Base-by-base conservation (phyloP, 2,329 filamentous ascomycete species). In the Aspergillus neotritici region DNA sequence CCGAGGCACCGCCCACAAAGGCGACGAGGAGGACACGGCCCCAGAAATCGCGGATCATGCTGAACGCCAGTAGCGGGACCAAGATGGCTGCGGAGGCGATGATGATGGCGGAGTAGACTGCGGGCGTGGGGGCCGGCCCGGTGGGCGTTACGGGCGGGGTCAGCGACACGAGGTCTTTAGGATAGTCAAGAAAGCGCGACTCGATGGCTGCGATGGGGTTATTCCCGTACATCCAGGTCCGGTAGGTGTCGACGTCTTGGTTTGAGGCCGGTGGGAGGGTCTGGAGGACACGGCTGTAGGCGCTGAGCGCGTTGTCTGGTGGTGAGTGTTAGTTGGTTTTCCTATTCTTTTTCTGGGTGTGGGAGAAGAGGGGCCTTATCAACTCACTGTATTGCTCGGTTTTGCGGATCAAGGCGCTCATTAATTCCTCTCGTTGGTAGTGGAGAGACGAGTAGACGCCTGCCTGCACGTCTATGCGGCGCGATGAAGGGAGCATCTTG, bases 381-480 rank as follows among this genome's bases (percentile, higher is more conserved):
- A 49, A 57, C 73, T 64, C 64, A 80, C 77, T 80, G 53, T 83
- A 83, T 58, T 82, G 78, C 43, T 78, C 75, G 10, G 78, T 70
- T 55, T 82, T 82, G 29, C 74, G 63, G 41, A 75, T 77, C 37
- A 82, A 68, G 31, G 71, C 65, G 7, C 75, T 75, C 35, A 83
- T 64, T 12, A 82, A 55, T 37, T 77, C 70, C 21, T 74, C 71
- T 33, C 78, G 70, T 46, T 71, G 71, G 48, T 73, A 73, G 52
- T 79, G 75, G 41, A 79, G 56, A 9, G 77, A 75, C 35, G 70
- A 73, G 38, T 73, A 73, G 28, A 69, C 66, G 44, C 78, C 75
- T 13, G 69, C 67, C 38, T 78, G 65, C 32, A 59, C 60, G 38
- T 70, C 68, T 39, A 67, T 56, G 11, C 68, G 62, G 11, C 68